A percentile compares a stretch with the other conserved stretches of the same genome.
These are phyloP conservation scores for Magnolia kwangsiensis DNA, from an alignment of 164 flowering plant species.

Conservation along the genomic window DNA sequence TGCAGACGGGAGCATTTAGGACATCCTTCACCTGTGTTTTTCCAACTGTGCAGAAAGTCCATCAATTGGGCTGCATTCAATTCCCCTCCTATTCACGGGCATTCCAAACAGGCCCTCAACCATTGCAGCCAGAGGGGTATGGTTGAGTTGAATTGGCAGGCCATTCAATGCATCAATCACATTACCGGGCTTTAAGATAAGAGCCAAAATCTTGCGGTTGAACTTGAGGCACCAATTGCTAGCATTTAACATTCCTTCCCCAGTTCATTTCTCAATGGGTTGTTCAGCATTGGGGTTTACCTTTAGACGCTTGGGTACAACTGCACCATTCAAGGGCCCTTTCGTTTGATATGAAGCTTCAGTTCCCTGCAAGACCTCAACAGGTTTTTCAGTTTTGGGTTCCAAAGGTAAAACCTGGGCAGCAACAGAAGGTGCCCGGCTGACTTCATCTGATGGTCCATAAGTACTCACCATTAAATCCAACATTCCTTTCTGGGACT, in stretches of 20 bases:
- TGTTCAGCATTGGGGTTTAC: constrained; percentile 3
- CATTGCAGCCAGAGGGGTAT: constrained; percentile 6
- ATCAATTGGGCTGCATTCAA: too few relatives aligned
- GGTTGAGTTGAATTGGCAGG: background rate
- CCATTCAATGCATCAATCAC: constrained; percentile 2
- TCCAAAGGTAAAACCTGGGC: constrained; percentile 8
- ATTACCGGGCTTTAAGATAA: background rate
- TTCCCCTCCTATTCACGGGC: too few relatives aligned
- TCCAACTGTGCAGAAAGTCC: too few relatives aligned
- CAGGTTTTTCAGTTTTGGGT: constrained; percentile 36
- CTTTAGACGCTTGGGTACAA: constrained; percentile 4
- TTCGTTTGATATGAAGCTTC: background rate
- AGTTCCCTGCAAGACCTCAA: constrained; percentile 49
- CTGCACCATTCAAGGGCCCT: constrained; percentile 1
- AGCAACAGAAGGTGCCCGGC: background rate
- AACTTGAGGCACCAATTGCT: background rate
- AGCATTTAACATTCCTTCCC: background rate
- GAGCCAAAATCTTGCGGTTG: background rate
- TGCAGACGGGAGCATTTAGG: too few relatives aligned
- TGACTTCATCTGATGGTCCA: constrained; percentile 3
- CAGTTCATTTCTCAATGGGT: background rate
- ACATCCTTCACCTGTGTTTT: too few relatives aligned
- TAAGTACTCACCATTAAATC: constrained; percentile 20
- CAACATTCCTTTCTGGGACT: constrained; percentile 9
- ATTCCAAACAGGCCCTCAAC: background rate